A percentile compares a stretch with the other conserved stretches of the same genome.
These are phyloP conservation scores for Mycena rosella DNA, from an alignment of 768 basidiomycete species.

Conservation along the genomic window DNA sequence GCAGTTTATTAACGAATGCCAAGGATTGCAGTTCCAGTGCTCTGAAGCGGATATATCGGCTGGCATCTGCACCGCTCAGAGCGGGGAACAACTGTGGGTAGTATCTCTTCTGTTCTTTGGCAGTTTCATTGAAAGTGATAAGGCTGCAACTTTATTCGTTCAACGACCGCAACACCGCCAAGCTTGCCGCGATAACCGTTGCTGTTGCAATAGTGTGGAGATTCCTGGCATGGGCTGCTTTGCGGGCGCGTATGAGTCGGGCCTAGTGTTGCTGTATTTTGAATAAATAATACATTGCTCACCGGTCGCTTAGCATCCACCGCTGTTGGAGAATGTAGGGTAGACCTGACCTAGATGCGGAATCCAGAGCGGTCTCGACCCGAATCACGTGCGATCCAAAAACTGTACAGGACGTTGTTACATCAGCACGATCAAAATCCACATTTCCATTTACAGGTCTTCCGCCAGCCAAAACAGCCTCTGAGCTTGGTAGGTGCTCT, in stretches of 20 bases:
- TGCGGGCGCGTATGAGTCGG: slow-evolving; percentile 29
- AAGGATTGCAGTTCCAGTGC: slow-evolving; percentile 37
- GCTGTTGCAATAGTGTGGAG: slow-evolving; percentile 29
- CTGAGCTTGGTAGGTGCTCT: slow-evolving; percentile 22
- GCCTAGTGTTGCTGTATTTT: slow-evolving; percentile 4
- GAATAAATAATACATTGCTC: no score
- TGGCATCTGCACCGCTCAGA: slow-evolving; percentile 33
- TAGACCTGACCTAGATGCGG: no score
- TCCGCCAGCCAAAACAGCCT: slow-evolving; percentile 26
- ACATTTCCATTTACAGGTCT: neutral
- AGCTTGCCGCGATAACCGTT: slow-evolving; percentile 29
- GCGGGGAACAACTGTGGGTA: slow-evolving; percentile 34
- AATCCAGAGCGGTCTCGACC: neutral
- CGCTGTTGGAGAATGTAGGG: no score
- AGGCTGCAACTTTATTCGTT: slow-evolving; percentile 36
- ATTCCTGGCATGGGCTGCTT: slow-evolving; percentile 33
- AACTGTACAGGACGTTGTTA: neutral
- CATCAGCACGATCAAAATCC: neutral
- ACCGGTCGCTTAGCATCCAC: no score
- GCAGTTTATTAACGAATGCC: slow-evolving; percentile 37
- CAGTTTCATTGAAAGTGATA: neutral
- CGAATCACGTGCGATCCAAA: neutral
- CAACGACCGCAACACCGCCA: slow-evolving; percentile 34
- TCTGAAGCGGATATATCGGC: slow-evolving; percentile 29
- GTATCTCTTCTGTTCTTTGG: neutral